Conservation (phyloP, 495 filamentous ascomycete species). For the Tuber calosporum region DNA sequence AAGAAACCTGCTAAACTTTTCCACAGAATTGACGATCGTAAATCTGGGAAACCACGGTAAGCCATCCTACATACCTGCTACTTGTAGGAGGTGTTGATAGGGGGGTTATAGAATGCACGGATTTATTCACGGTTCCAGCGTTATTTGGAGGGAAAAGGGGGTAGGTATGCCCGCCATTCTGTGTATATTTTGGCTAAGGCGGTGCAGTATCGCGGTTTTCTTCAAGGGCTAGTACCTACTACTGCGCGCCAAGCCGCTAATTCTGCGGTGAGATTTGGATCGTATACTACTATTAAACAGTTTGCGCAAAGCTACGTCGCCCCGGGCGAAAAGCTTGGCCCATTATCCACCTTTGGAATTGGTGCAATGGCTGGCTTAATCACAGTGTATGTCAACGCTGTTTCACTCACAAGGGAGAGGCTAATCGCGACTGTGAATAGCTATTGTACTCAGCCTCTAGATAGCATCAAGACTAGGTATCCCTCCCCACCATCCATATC, state of each 20-base stretch:
- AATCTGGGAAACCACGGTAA: conserved; percentile 54
- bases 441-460: conserved; percentile 68
- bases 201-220: conserved; percentile 62
- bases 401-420: not conserved
- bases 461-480: conserved; percentile 86
- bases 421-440: conserved; percentile 20
- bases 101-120: conserved; percentile 60
- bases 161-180: conserved; percentile 4
- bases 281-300: conserved; percentile 85
- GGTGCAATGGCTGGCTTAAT: conserved; percentile 84
- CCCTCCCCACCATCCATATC: conserved; percentile 5
- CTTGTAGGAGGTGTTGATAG: not conserved
- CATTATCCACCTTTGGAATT: conserved; percentile 81
- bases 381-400: conserved; percentile 65
- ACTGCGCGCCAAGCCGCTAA: conserved; percentile 93
- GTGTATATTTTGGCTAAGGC: not conserved
- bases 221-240: conserved; percentile 93
- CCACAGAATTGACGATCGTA: conserved; percentile 84
- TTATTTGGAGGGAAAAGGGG: conserved; percentile 82
- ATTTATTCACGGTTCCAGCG: conserved; percentile 78
- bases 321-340: conserved; percentile 88
- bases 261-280: conserved; percentile 78
- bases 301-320: conserved; percentile 85
- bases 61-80: conserved; percentile 10
- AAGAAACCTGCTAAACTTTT: conserved; percentile 13